Percentiles rank a stretch among this genome's conserved stretches.
These are phyloP conservation scores for Camelina hispida DNA, from an alignment of 345 rosid species.

Conservation along the genomic window DNA sequence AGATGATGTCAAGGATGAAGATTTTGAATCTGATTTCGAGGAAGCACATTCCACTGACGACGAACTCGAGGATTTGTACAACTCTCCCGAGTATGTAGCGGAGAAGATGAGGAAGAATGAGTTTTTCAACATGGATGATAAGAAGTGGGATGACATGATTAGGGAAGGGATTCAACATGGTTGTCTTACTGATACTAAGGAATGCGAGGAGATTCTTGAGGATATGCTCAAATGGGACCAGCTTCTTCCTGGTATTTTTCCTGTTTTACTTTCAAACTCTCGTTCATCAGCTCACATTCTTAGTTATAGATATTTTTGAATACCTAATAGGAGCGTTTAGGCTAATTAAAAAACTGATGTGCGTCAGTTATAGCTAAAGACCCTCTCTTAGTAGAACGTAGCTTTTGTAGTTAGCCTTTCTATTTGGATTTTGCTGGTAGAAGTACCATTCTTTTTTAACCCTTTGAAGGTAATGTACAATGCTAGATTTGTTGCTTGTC, in stretches of 20 bases:
- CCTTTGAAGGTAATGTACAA: no score
- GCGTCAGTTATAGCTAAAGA: no score
- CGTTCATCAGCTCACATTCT: neutral
- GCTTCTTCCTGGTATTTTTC: constrained; percentile 76
- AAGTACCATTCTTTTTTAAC: no score
- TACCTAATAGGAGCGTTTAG: no score
- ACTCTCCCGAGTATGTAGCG: constrained; percentile 55
- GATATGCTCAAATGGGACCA: constrained; percentile 93
- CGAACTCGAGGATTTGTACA: constrained; percentile 75
- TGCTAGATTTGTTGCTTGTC: no score
- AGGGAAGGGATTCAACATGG: constrained; percentile 68
- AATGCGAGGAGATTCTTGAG: constrained; percentile 83
- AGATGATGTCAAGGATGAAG: constrained; percentile 61
- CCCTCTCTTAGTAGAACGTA: no score
- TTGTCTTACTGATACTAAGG: constrained; percentile 66
- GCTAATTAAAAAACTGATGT: no score
- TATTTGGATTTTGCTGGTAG: no score
- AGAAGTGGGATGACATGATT: constrained; percentile 87
- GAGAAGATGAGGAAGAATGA: constrained; percentile 66
- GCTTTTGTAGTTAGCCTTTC: no score
- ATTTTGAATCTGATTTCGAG: constrained; percentile 82
- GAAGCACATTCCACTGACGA: constrained; percentile 65
- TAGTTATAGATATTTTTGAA: no score
- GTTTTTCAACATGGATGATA: constrained; percentile 76
- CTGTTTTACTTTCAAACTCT: neutral